These are phyloP conservation scores for Stachybotrys elegans DNA, from an alignment of 2,329 filamentous ascomycete species.

Conservation along the genomic window DNA sequence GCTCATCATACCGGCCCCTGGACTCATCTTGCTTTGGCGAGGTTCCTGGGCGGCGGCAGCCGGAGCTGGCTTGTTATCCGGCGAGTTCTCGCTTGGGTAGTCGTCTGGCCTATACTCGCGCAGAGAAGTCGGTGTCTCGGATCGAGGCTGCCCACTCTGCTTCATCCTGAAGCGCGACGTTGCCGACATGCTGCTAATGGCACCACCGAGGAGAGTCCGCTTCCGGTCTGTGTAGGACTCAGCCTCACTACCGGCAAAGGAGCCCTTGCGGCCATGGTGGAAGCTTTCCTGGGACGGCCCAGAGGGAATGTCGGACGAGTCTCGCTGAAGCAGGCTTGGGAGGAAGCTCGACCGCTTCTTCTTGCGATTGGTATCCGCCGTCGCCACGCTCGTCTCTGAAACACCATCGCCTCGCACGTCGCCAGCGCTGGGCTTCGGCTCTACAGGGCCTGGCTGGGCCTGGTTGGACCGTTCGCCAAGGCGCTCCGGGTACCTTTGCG, in stretches of 20 bases:
- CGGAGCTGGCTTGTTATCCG: no score
- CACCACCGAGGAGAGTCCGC: constrained; percentile 30
- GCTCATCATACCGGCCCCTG: not conserved
- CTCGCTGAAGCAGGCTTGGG: not conserved
- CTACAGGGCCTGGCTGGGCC: constrained; percentile 4
- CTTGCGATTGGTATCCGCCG: constrained; percentile 32
- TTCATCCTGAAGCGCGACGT: constrained; percentile 13
- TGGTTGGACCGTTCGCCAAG: constrained; percentile 36
- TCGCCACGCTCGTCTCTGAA: constrained; percentile 34
- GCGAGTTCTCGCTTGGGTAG: no score
- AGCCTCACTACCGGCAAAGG: constrained; percentile 8
- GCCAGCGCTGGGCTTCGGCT: not conserved
- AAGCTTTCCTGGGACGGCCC: constrained; percentile 11
- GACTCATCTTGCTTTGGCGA: no score
- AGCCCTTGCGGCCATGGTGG: constrained; percentile 13
- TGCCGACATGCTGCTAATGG: constrained; percentile 14
- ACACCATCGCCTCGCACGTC: constrained; percentile 31
- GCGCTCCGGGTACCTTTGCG: constrained; percentile 36
- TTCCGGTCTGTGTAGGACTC: constrained; percentile 29
- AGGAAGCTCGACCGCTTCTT: constrained; percentile 37
- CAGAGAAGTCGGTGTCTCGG: no score
- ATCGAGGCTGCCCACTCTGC: no score
- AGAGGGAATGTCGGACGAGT: not conserved
- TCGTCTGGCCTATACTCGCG: no score
- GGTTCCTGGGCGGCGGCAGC: no score